Evolutionary conservation across 768 basidiomycete species (phyloP).

Genomic region (Tylopilus sp.): DNA sequence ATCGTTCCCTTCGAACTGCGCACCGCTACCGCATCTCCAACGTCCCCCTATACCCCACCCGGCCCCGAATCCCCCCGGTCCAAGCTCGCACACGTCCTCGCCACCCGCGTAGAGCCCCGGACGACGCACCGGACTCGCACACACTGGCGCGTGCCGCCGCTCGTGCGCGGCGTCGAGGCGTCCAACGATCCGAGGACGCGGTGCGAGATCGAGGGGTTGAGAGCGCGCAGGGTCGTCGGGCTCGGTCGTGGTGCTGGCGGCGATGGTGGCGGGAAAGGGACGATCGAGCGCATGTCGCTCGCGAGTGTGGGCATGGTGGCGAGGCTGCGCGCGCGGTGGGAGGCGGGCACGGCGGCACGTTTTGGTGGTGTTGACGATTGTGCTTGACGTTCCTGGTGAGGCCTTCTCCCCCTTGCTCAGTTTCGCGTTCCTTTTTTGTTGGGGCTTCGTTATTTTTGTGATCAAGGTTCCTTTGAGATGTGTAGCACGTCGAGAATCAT

Average conservation of each 20-base stretch:
- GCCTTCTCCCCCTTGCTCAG: background rate
- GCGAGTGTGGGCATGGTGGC: conserved; percentile 17
- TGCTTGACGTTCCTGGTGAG: background rate
- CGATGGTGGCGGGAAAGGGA: background rate
- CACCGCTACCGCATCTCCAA: too few relatives aligned
- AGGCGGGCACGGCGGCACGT: background rate
- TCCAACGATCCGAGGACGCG: conserved; percentile 5
- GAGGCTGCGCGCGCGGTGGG: conserved; percentile 21
- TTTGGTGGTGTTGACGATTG: background rate
- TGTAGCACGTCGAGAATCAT: background rate
- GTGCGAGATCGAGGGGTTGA: conserved; percentile 9
- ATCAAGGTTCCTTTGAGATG: background rate
- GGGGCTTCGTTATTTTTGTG: too few relatives aligned
- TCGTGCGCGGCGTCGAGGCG: background rate
- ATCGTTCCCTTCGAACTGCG: too few relatives aligned
- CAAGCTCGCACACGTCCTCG: conserved; percentile 20
- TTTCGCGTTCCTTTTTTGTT: background rate
- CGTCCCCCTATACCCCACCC: too few relatives aligned
- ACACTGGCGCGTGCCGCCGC: background rate
- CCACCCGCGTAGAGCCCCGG: background rate
- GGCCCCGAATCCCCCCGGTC: conserved; percentile 17
- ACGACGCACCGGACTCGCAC: background rate
- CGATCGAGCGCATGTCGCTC: conserved; percentile 1
- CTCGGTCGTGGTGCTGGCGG: background rate
- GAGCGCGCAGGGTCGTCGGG: background rate